These are phyloP conservation scores for Diaporthe batatas DNA, from an alignment of 2,329 filamentous ascomycete species.

Conservation along the genomic window DNA sequence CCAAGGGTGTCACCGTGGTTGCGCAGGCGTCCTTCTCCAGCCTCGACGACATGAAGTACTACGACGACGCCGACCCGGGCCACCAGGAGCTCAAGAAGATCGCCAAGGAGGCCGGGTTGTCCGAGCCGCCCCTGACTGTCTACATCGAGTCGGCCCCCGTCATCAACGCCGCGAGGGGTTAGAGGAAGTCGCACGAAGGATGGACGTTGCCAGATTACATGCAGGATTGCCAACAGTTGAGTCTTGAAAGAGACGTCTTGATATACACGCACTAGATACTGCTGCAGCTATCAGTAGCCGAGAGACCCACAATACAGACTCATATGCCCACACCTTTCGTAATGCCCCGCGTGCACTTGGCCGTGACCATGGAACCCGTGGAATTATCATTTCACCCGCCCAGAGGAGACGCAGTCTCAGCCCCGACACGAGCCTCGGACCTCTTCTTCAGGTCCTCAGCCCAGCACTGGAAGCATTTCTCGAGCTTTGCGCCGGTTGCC, in stretches of 20 bases:
- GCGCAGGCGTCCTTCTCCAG: conserved; percentile 74
- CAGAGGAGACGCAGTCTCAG: conserved; percentile 14
- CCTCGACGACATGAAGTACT: conserved; percentile 78
- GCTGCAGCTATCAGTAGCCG: not conserved
- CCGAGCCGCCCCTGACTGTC: conserved; percentile 55
- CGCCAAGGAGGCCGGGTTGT: conserved; percentile 50
- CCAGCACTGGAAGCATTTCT: conserved; percentile 55
- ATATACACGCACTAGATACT: not conserved
- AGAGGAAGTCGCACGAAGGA: not conserved
- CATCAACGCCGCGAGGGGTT: conserved; percentile 33
- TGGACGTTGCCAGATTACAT: not conserved
- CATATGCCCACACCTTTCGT: not conserved
- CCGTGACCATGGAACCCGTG: not conserved
- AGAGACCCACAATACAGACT: not conserved
- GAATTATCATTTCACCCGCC: not conserved
- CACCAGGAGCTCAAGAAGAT: conserved; percentile 57
- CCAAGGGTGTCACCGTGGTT: conserved; percentile 75
- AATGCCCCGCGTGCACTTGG: not conserved
- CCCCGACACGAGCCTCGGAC: conserved; percentile 45
- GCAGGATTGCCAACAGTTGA: no score
- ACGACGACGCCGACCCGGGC: conserved; percentile 67
- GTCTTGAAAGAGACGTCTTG: not conserved
- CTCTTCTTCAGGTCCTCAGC: conserved; percentile 54
- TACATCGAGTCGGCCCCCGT: conserved; percentile 52
- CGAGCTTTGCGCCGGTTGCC: conserved; percentile 51